Conservation (phyloP, 495 filamentous ascomycete species). For the Corynascus novoguineensis region DNA sequence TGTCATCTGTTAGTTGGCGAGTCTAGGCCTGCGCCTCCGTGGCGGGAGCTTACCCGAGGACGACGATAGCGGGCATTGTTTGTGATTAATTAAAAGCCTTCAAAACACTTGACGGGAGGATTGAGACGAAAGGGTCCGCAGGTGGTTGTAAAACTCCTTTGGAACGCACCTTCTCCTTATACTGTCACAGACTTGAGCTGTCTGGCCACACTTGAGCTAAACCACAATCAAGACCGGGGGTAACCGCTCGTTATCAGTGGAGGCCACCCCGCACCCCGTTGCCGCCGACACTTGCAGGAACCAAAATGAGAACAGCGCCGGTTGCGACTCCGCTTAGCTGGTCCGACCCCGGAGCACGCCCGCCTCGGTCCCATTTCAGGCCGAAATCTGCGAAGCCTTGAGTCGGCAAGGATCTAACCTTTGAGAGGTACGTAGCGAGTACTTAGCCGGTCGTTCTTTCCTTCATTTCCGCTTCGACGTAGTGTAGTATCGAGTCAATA, state of each 20-base stretch:
- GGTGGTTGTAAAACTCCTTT: neutral
- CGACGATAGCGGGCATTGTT: slow-evolving; percentile 13
- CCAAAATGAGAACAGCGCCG: neutral
- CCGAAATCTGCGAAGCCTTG: too few relatives aligned
- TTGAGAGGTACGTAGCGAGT: too few relatives aligned
- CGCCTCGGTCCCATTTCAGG: neutral
- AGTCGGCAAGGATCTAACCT: too few relatives aligned
- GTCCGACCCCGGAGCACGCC: neutral
- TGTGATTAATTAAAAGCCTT: neutral
- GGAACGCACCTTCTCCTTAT: neutral
- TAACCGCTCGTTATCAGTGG: neutral
- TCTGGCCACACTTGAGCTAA: neutral
- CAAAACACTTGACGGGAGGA: too few relatives aligned
- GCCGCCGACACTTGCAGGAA: neutral
- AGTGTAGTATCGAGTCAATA: too few relatives aligned
- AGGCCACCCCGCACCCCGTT: neutral
- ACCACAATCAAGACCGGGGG: neutral
- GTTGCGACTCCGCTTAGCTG: neutral
- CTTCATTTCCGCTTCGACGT: too few relatives aligned
- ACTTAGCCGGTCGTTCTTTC: too few relatives aligned
- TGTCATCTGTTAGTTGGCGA: slow-evolving; percentile 29
- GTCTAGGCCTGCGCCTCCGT: neutral
- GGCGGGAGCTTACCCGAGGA: slow-evolving; percentile 12
- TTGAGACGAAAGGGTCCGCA: neutral
- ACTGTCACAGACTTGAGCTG: neutral